Conservation (phyloP, 1,139 yeast species). For the Candida frijolesensis region DNA sequence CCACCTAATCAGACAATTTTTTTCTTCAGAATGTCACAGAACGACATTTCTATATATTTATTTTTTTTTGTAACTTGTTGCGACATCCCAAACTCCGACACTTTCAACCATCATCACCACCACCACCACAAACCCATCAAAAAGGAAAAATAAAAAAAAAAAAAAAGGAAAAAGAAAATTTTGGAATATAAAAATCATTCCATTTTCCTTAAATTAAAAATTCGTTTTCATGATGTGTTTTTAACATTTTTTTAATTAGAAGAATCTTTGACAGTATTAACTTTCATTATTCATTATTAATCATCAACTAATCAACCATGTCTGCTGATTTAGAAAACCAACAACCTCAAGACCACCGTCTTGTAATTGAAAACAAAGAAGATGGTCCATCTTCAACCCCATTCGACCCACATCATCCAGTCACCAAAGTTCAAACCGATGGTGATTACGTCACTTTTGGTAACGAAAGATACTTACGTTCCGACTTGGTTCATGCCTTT, state of each 20-base stretch:
- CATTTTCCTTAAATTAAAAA: conserved; percentile 1
- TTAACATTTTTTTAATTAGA: background rate
- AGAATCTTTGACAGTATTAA: background rate
- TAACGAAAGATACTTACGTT: conserved; percentile 62
- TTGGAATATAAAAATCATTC: conserved; percentile 6
- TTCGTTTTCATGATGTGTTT: background rate
- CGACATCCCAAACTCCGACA: background rate
- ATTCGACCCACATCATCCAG: conserved; percentile 19
- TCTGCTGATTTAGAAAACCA: conserved; percentile 34
- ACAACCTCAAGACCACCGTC: conserved; percentile 26
- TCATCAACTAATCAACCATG: conserved; percentile 9
- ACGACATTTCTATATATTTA: background rate
- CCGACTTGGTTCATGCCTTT: conserved; percentile 66
- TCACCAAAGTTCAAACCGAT: conserved; percentile 34
- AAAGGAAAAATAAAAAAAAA: background rate
- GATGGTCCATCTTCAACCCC: background rate
- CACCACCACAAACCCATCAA: background rate
- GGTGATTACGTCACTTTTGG: conserved; percentile 75
- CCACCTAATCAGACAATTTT: background rate
- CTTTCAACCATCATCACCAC: background rate
- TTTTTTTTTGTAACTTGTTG: too few species aligned
- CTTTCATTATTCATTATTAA: background rate
- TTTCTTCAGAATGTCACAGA: background rate
- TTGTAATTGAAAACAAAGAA: conserved; percentile 16
- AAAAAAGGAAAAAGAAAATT: background rate